Evolutionary conservation across 495 filamentous ascomycete species (phyloP).

Genomic region (Pseudevernia furfuracea): DNA sequence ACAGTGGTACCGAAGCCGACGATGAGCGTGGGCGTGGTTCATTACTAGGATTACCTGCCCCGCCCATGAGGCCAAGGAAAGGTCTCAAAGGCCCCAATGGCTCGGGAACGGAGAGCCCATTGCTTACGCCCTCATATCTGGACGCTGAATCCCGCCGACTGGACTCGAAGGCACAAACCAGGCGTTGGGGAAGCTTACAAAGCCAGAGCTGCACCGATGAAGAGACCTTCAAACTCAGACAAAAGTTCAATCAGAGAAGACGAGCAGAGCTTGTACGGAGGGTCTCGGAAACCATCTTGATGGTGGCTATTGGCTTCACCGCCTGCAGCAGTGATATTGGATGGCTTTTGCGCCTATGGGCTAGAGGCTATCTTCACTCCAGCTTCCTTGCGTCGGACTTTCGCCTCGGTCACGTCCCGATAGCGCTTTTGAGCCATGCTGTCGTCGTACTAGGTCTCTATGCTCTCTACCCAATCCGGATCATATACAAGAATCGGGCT

Average conservation of each 20-base stretch:
- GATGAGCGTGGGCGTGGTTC: conserved; percentile 62
- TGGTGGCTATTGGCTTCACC: conserved; percentile 28
- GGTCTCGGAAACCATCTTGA: conserved; percentile 37
- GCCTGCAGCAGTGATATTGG: conserved; percentile 8
- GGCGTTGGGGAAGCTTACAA: conserved; percentile 16
- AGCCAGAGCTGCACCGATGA: conserved; percentile 18
- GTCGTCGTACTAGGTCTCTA: conserved; percentile 39
- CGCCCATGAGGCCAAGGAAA: conserved; percentile 61
- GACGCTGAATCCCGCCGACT: conserved; percentile 43
- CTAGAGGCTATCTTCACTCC: neutral
- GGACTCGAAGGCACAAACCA: conserved; percentile 19
- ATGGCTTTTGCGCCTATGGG: conserved; percentile 3
- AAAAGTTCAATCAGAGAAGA: conserved; percentile 32
- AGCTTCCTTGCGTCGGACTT: neutral
- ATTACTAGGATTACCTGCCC: conserved; percentile 72
- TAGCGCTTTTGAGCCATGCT: conserved; percentile 44
- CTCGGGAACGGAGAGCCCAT: conserved; percentile 40
- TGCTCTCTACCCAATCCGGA: conserved; percentile 41
- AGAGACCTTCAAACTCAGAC: conserved; percentile 26
- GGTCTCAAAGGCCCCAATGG: conserved; percentile 46
- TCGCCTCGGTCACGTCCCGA: neutral
- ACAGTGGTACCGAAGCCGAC: conserved; percentile 87
- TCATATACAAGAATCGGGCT: conserved; percentile 18
- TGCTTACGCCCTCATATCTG: conserved; percentile 51
- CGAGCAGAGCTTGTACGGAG: conserved; percentile 42